phyloP scores from a whole-genome alignment of 306 rosid species.

The Quercus engelmannii region DNA sequence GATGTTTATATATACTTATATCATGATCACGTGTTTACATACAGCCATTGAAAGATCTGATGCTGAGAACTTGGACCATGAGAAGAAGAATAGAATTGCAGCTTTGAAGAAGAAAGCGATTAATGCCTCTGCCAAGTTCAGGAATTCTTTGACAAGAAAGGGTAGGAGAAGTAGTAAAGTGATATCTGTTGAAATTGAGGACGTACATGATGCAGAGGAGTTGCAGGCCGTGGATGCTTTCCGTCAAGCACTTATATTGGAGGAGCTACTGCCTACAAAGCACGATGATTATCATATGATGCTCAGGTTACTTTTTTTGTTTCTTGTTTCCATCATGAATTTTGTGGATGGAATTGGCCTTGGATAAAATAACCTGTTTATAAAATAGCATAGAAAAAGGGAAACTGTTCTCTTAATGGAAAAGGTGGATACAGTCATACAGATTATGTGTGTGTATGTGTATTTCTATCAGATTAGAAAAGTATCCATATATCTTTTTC shows the following conservation, averaged over 20 bases:
- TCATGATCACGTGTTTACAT: neutral
- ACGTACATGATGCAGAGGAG: conserved; percentile 70
- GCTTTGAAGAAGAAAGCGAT: conserved; percentile 62
- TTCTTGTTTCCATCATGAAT: neutral
- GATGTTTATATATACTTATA: neutral
- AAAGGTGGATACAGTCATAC: neutral
- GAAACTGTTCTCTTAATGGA: neutral
- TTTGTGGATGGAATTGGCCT: neutral
- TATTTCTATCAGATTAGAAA: neutral
- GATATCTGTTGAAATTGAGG: conserved; percentile 75
- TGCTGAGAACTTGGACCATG: conserved; percentile 38
- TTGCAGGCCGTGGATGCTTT: conserved; percentile 64
- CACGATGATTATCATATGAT: conserved; percentile 91
- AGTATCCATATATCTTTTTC: neutral
- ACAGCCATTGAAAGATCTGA: conserved; percentile 28
- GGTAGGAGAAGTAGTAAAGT: conserved; percentile 81
- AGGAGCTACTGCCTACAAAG: conserved; percentile 70
- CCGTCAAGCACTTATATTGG: conserved; percentile 69
- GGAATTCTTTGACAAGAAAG: conserved; percentile 55
- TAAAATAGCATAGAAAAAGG: neutral
- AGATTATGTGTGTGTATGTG: neutral
- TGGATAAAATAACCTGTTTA: neutral
- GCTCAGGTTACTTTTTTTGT: conserved; percentile 55
- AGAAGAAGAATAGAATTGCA: conserved; percentile 39
- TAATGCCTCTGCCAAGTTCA: conserved; percentile 60